Evolutionary conservation across 2,329 filamentous ascomycete genomes (phyloP).

Genomic region (Fusarium transvaalense): DNA sequence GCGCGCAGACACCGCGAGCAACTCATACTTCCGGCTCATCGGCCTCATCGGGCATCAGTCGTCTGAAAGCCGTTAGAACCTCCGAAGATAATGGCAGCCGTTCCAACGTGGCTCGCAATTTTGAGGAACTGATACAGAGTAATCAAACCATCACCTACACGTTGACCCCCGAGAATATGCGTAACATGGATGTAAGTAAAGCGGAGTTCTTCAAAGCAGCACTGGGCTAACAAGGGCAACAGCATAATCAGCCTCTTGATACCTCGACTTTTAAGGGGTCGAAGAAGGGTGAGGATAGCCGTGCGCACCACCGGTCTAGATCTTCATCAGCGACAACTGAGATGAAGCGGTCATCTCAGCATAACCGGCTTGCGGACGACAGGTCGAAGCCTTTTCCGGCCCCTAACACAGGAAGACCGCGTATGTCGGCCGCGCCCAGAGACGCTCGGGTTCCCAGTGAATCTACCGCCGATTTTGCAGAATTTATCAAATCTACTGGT

Average conservation of each 20-base stretch:
- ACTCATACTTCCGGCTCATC: conserved; percentile 65
- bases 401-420: conserved; percentile 38
- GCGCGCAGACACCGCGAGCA: conserved; percentile 51
- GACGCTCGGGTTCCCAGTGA: conserved; percentile 79
- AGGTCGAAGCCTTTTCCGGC: conserved; percentile 42
- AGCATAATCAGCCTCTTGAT: conserved; percentile 58
- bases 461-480: conserved; percentile 84
- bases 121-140: conserved; percentile 85
- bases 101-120: conserved; percentile 72
- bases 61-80: conserved; percentile 65
- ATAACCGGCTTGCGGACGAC: conserved; percentile 39
- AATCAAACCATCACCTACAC: conserved; percentile 87
- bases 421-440: conserved; percentile 63
- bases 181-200: conserved; percentile 75
- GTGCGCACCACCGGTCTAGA: conserved; percentile 58
- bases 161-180: conserved; percentile 82
- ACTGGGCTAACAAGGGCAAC: conserved; percentile 49
- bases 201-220: no score
- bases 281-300: conserved; percentile 63
- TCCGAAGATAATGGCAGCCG: conserved; percentile 69
- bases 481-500: conserved; percentile 89
- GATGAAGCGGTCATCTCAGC: conserved; percentile 49
- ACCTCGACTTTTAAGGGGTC: conserved; percentile 58
- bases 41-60: conserved; percentile 62
- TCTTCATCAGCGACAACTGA: conserved; percentile 62